Evolutionary conservation across 805 yeast genomes (phyloP).

Genomic region (Spathaspora girioi): DNA sequence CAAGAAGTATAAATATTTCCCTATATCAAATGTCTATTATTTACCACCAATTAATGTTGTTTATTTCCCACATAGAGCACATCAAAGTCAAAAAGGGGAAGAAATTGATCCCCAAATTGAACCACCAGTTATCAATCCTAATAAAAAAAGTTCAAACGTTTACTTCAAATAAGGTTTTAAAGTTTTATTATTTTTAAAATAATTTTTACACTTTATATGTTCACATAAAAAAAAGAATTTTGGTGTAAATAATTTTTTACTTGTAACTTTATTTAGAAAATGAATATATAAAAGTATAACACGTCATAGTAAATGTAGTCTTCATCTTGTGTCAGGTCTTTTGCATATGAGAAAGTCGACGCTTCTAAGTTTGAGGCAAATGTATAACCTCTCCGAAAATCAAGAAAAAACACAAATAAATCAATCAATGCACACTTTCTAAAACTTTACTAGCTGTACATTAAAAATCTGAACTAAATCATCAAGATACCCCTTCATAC

Average conservation of each 20-base stretch:
- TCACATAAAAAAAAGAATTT: background rate
- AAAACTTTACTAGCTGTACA: background rate
- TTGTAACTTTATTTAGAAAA: background rate
- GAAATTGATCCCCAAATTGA: conserved; percentile 8
- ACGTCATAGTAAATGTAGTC: background rate
- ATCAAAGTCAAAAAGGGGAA: conserved; percentile 22
- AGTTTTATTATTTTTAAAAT: background rate
- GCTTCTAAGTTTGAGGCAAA: background rate
- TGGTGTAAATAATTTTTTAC: background rate
- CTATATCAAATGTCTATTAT: conserved; percentile 48
- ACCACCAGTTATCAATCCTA: conserved; percentile 7
- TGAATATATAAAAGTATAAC: background rate
- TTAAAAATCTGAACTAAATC: background rate
- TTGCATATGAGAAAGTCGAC: no score
- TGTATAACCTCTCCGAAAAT: background rate
- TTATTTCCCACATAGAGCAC: conserved; percentile 53
- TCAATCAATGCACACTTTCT: background rate
- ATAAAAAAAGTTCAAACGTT: conserved; percentile 22
- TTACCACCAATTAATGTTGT: conserved; percentile 54
- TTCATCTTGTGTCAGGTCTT: background rate
- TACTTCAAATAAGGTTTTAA: conserved; percentile 15
- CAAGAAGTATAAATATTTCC: conserved; percentile 44
- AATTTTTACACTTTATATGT: background rate
- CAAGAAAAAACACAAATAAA: background rate
- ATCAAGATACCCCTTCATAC: background rate